Percentiles rank a stretch among this genome's conserved stretches.
phyloP scores from a whole-genome alignment of 2,329 filamentous ascomycete genomes.

The Trichophyton schoenleinii region DNA sequence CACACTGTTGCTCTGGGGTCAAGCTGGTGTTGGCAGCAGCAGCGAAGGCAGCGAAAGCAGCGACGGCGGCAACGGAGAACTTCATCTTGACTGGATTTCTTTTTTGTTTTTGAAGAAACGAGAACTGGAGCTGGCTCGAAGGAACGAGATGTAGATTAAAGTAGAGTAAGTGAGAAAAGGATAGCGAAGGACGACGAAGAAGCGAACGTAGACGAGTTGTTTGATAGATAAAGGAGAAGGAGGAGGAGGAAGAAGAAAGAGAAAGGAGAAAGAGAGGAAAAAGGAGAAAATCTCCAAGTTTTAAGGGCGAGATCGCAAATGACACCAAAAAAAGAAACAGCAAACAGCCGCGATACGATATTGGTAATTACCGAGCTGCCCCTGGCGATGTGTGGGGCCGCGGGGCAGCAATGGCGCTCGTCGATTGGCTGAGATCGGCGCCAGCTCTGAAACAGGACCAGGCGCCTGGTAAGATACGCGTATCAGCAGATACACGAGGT shows the following conservation, averaged over 20 bases:
- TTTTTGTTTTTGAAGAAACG: neutral
- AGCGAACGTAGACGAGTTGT: neutral
- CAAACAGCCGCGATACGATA: neutral
- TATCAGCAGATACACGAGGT: neutral
- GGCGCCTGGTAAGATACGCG: neutral
- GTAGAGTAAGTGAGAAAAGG: neutral
- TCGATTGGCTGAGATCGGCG: neutral
- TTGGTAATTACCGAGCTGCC: neutral
- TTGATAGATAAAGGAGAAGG: neutral
- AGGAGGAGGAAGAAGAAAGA: neutral
- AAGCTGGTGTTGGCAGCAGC: constrained; percentile 31
- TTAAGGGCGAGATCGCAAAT: neutral
- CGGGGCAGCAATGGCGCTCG: neutral
- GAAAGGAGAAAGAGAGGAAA: neutral
- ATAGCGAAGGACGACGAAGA: neutral
- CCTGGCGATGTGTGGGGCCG: neutral
- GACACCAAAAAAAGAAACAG: neutral
- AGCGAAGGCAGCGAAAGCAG: constrained; percentile 32
- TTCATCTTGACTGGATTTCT: constrained; percentile 24
- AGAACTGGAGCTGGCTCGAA: neutral
- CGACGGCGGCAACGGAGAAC: constrained; percentile 26
- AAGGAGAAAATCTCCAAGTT: neutral
- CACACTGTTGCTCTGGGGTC: constrained; percentile 25
- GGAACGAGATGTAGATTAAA: neutral
- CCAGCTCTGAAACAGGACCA: neutral